These are phyloP conservation scores for Pyrenophora graminea DNA, from an alignment of 2,329 filamentous ascomycete species.

Conservation along the genomic window DNA sequence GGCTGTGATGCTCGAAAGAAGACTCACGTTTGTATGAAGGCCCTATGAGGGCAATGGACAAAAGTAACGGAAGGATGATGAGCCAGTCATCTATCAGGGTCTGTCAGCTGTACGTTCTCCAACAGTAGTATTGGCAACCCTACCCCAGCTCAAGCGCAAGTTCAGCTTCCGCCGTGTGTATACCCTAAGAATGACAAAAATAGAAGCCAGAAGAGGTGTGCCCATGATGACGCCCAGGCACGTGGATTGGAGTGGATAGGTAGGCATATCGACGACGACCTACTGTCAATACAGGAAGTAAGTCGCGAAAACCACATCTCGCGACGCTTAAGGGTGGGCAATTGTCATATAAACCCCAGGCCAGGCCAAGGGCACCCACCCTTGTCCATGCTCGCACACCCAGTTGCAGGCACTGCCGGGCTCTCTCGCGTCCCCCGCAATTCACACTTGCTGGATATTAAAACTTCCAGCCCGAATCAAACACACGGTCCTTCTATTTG, in stretches of 20 bases:
- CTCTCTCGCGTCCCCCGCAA: slow-evolving; percentile 20
- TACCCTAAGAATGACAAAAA: slow-evolving; percentile 44
- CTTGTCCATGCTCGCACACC: slow-evolving; percentile 15
- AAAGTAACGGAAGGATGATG: slow-evolving; percentile 41
- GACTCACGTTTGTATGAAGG: slow-evolving; percentile 43
- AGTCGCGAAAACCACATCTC: slow-evolving; percentile 37
- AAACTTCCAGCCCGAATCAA: slow-evolving; percentile 21
- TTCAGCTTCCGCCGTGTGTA: slow-evolving; percentile 46
- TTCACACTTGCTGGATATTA: slow-evolving; percentile 23
- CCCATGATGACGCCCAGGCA: slow-evolving; percentile 45
- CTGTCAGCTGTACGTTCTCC: slow-evolving; percentile 20
- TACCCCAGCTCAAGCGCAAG: slow-evolving; percentile 44
- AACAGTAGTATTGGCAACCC: slow-evolving; percentile 17
- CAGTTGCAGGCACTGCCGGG: slow-evolving; percentile 20
- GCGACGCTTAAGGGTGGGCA: slow-evolving; percentile 31
- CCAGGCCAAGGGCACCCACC: slow-evolving; percentile 17
- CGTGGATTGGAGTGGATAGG: slow-evolving; percentile 45
- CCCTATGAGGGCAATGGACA: slow-evolving; percentile 45
- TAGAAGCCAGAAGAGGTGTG: slow-evolving; percentile 38
- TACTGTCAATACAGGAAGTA: slow-evolving; percentile 24
- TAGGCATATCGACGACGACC: slow-evolving; percentile 41
- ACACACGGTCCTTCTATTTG: slow-evolving; percentile 19
- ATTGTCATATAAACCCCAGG: slow-evolving; percentile 33
- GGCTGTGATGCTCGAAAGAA: neutral
- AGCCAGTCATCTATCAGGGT: slow-evolving; percentile 44